A percentile compares a stretch with the other conserved stretches of the same genome.
phyloP scores from a whole-genome alignment of 2,329 filamentous ascomycete species.

The Paecilomyces niveus region DNA sequence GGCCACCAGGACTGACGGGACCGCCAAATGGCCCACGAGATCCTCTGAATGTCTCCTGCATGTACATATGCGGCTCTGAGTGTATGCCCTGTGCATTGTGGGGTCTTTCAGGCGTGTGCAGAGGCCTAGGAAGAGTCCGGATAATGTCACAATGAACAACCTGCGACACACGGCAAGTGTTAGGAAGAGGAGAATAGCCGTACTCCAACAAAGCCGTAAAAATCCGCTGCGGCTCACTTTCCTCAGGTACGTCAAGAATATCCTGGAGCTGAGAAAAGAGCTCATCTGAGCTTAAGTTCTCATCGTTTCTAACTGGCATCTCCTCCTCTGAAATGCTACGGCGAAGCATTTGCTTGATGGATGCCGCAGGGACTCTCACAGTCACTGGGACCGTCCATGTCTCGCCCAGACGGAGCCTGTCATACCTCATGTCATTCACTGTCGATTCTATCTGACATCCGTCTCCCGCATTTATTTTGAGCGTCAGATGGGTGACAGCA shows the following conservation, averaged over 20 bases:
- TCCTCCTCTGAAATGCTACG: neutral
- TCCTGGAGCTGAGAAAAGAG: conserved; percentile 17
- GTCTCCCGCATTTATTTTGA: conserved; percentile 14
- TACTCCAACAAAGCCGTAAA: conserved; percentile 22
- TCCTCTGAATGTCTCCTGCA: no score
- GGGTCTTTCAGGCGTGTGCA: neutral
- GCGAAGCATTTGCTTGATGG: conserved; percentile 1
- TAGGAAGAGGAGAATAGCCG: conserved; percentile 22
- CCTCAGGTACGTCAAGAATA: conserved; percentile 15
- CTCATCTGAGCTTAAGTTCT: conserved; percentile 17
- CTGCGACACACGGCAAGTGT: neutral
- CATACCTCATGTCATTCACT: conserved; percentile 11
- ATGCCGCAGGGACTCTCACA: conserved; percentile 12
- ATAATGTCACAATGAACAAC: neutral
- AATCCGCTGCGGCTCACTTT: conserved; percentile 12
- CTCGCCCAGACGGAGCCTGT: conserved; percentile 22
- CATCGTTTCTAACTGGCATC: conserved; percentile 2
- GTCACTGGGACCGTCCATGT: conserved; percentile 22
- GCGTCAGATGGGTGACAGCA: conserved; percentile 14
- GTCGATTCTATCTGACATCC: conserved; percentile 17
- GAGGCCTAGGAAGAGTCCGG: neutral
- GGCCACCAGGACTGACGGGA: neutral
- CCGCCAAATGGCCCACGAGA: neutral
- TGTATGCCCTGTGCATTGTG: neutral
- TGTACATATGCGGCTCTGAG: no score